Base-by-base conservation (phyloP, 352 stramenopile species). In the Pythium folliculosum region DNA sequence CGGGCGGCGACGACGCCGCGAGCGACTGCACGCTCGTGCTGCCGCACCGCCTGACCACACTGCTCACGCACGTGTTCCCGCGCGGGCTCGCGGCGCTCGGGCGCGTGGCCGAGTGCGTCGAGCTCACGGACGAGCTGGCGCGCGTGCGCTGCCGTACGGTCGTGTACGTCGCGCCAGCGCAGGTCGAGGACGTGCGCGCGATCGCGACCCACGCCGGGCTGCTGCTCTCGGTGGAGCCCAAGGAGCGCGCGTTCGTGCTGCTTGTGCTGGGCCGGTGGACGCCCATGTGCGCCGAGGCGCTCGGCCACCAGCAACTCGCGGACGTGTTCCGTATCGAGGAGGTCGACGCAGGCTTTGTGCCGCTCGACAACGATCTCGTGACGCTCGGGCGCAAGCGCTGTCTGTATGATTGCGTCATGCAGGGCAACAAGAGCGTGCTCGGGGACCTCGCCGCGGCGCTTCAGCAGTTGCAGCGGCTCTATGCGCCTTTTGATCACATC, bases 41-140 rank as follows among this genome's bases (percentile, higher is more conserved):
- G 45, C 71, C 79, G 21, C 81, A 78, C 38, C 77, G 83, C 3
- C 52, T 91, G 25, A 78, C 77, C 27, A 74, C 78, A 60, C 70
- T 91, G 51, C 70, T 91, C 37, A 82, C 81, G 27, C 80, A 91
- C 56, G 75, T 91, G 45, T 83, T 89, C 35, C 70, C 84, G 5
- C 60, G 77, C 40, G 83, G 81, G 1, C 65, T 71, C 13, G 65
- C 84, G 3, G 63, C 72, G 2, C 56, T 85, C 4, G 69, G 83
- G 38, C 76, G 77, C 57, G 71, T 86, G 14, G 67, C 75, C 22
- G 79, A 88, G 63, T 90, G 81, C 71, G 58, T 89, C 23, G 82
- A 86, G 65, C 79, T 90, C 52, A 59, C 69, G 12, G 79, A 87
- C 43, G 81, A 89, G 32, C 44, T 78, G 23, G 65, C 69, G 40